Evolutionary conservation across 768 basidiomycete species (phyloP), one percentile per base, ranked within the genome.

Genomic region (Calvatia gigantea): DNA sequence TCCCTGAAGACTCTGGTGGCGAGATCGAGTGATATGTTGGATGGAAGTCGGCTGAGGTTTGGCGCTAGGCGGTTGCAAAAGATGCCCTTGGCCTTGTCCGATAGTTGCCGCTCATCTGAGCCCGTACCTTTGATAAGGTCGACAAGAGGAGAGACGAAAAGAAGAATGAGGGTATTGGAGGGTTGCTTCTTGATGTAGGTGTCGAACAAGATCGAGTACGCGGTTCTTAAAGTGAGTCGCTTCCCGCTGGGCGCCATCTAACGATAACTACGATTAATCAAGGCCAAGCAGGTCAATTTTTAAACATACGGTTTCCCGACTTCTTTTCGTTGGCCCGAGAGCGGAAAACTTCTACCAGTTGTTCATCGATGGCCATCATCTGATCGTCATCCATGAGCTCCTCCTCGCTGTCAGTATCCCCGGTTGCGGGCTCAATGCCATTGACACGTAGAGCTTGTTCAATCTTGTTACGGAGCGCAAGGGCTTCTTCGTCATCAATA

Each of bases 201-300:
- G 51, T 98, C 94, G n/a, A 56, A 98, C 79, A n/a, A 99, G 81
- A 69, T 98, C 96, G 27, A 99, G 84, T 27, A 97, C 89, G 11
- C 95, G 86, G 68, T 91, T 94, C 69, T 96, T 98, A 83, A 97
- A 98, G 70, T 98, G 90, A 4, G 91, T 89, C 3, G 94, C 93
- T 71, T 96, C 91, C 43, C 90, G 81, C 66, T 94, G 90, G 28
- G 81, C 84, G 64, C 86, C 67, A 53, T 78, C 85, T 88, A 45
- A 17, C 32, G 45, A 43, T 44, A 28, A 35, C 35, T 41, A 23
- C 33, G 31, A 28, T 57, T 42, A 38, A 27, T 37, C 14, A 27
- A 29, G 35, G 9, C 51, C 28, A 31, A 43, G 33, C 47, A 15
- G 27, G n/a, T n/a, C n/a, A n/a, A 17, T 4, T 33, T 15, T 28